Percentiles rank a stretch among this genome's conserved stretches.
Conservation (phyloP, 495 filamentous ascomycete genomes). For the Penicillium waksmanii region DNA sequence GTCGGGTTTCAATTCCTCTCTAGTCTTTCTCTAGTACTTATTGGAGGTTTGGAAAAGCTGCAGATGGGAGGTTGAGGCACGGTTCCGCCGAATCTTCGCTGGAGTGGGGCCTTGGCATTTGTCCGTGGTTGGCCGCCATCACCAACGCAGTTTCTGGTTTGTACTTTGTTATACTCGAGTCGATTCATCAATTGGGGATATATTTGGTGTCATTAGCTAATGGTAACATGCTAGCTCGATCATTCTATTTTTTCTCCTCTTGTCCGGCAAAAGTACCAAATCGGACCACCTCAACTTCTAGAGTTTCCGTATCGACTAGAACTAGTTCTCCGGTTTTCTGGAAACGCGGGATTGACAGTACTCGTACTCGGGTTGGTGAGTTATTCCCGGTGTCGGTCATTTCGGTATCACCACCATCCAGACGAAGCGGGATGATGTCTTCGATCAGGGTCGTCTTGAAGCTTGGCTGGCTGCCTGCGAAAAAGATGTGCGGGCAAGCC, state of each 20-base stretch:
- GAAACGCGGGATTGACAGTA: constrained; percentile 83
- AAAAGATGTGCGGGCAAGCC: constrained; percentile 86
- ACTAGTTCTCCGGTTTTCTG: constrained; percentile 80
- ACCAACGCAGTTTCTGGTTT: background rate
- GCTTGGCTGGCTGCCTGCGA: constrained; percentile 82
- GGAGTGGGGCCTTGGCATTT: constrained; percentile 3
- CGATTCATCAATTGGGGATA: background rate
- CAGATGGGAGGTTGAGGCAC: background rate
- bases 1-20: background rate
- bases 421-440: constrained; percentile 43
- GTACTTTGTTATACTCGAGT: background rate
- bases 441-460: constrained; percentile 79
- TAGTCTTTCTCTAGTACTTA: background rate
- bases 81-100: constrained; percentile 1
- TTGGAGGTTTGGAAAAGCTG: background rate
- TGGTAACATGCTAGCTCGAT: constrained; percentile 14
- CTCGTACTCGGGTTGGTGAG: constrained; percentile 67
- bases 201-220: constrained; percentile 11
- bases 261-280: constrained; percentile 59
- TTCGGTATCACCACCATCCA: constrained; percentile 43
- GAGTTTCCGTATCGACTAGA: constrained; percentile 80
- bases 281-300: constrained; percentile 72
- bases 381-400: constrained; percentile 47
- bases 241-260: constrained; percentile 45
- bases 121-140: background rate